Evolutionary conservation across 164 flowering plant genomes (phyloP), one percentile per base, ranked within the genome.

Genomic region (Taxillus chinensis): DNA sequence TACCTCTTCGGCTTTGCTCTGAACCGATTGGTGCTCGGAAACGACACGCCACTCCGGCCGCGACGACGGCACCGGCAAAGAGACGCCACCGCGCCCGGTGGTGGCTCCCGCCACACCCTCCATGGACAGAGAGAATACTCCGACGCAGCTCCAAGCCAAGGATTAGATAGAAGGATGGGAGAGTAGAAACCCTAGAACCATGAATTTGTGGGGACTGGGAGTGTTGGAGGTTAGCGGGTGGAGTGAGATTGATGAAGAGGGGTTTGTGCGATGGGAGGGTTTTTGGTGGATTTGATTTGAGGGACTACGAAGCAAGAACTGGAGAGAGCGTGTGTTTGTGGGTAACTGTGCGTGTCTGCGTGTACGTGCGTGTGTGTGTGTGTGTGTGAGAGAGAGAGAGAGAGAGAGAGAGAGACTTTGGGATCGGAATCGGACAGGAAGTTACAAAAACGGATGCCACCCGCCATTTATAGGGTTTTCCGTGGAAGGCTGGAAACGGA

Each of bases 1-100:
- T 70, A 84, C 90, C 83, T 83, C 88, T 43, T 67, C 77, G 13
- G 74, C 71, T 12, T 74, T 54, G 59, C 65, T 78, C 45, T 83
- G 80, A 66, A 64, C 75, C 7, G 77, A 55, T 41, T 71, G 83
- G 58, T 83, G 83, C 48, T 87, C 97, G 3, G 90, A 67, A 40
- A 86, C 84, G 45, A 79, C 87, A 11, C 96, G 87, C 98, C 95
- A 89, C 75, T 92, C 90, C 71, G 86, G 84, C 69, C 96, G 73
- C 16, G 79, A 69, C 58, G 81, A 56, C 59, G 80, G 72, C 67
- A 76, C 64, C 60, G 90, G 73, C 61, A 79, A 55, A 14, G 91
- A 71, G 64, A 71, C 80, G 27, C 27, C 27, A 56, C 83, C 86
- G 50, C 87, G 85, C 4, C 70, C 78, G 48, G 73, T 76, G 66